These are phyloP conservation scores for Triticum urartu DNA, from an alignment of 176 grass and related monocot genomes.

Conservation along the genomic window DNA sequence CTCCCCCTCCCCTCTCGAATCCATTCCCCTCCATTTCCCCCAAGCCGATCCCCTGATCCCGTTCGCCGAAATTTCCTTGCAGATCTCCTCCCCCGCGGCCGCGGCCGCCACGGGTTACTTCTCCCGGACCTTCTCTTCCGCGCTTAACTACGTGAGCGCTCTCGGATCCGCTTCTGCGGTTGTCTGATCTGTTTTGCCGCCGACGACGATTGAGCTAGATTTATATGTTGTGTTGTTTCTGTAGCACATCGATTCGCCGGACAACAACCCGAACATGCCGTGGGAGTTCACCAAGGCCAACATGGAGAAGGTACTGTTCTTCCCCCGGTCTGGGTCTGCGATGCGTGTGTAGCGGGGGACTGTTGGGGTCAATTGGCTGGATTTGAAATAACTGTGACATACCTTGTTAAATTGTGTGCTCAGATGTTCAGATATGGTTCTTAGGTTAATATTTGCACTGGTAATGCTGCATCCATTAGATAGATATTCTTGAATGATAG, in stretches of 20 bases:
- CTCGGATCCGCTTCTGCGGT: constrained; percentile 33
- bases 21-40: not conserved
- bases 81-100: constrained; percentile 29
- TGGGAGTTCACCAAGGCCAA: constrained; percentile 82
- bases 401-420: not conserved
- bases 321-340: not conserved
- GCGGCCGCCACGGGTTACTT: constrained; percentile 13
- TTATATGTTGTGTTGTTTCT: constrained; percentile 23
- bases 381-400: constrained; percentile 11
- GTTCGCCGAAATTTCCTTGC: not conserved
- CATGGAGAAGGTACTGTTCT: constrained; percentile 62
- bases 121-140: constrained; percentile 60
- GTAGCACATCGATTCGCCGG: constrained; percentile 91
- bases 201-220: constrained; percentile 11
- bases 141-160: constrained; percentile 81
- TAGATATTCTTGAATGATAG: not conserved
- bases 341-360: not conserved
- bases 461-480: not conserved
- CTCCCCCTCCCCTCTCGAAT: not conserved
- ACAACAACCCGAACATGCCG: constrained; percentile 63
- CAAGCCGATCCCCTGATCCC: constrained; percentile 10
- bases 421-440: not conserved
- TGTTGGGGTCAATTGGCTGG: not conserved
- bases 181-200: constrained; percentile 35
- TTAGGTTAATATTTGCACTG: not conserved